Base-by-base conservation (phyloP, 2,329 filamentous ascomycete genomes). In the Fusarium brachygibbosum region DNA sequence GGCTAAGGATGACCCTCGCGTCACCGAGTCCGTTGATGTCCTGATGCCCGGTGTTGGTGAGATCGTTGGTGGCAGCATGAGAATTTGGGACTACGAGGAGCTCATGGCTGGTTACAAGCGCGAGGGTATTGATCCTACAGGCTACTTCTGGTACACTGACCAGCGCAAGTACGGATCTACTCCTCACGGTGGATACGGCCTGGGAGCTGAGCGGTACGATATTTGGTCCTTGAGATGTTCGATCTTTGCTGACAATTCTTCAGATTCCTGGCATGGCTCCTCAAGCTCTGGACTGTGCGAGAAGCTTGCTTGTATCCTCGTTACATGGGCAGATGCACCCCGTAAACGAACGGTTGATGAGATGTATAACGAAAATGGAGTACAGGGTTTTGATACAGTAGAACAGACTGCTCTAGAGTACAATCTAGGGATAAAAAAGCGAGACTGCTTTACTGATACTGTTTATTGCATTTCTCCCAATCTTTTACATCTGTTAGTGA, bases 121-220 rank as follows among this genome's bases (percentile, higher is more conserved):
- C 67, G 92, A 98, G 82, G 91, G 91, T 40, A 97, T 98, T 79
- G 89, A 93, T 74, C 89, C 94, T 21, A 88, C 87, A 74, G 90
- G 91, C 45, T 98, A 98, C 83, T 98, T 97, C 86, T 99, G 96
- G 96, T 99, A 98, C 84, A 97, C 94, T 32, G 96, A 98, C 82
- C 94, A 97, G 87, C 87, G 94, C 78, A 97, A 96, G 93, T 74
- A 98, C 78, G 96, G 96, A 58, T 94, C 92, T 56, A 94, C 92
- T 44, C 93, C 94, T 29, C 95, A 98, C 81, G 94, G 94, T 68
- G 94, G 95, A 57, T 98, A 97, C 79, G 95, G 95, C 54, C 86
- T 99, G 49, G 96, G 96, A 73, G 86, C 97, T 52, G 95, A 98
- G 85, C 89, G 95, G 66, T 68, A 56, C 14, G 62, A 56, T 29